Conservation (phyloP, 305 asterid species). For the Striga hermonthica region DNA sequence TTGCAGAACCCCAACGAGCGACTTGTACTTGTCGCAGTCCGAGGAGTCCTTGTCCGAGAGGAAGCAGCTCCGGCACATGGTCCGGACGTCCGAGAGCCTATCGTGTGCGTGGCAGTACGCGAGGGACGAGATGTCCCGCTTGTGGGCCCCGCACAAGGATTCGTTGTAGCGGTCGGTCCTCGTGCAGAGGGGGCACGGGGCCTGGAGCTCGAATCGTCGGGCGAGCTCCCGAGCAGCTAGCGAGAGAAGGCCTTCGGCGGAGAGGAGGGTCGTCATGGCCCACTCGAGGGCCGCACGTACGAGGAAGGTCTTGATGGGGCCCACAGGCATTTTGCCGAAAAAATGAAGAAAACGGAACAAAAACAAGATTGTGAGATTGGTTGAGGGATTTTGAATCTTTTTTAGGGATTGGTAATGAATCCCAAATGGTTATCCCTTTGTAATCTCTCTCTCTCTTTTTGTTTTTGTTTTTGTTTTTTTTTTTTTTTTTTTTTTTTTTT, state of each 20-base stretch:
- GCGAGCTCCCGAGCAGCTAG: constrained; percentile 62
- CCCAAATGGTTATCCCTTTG: constrained; percentile 57
- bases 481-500: constrained; percentile 11
- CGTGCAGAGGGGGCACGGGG: constrained; percentile 77
- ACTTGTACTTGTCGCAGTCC: constrained; percentile 53
- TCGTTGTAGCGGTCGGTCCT: constrained; percentile 83
- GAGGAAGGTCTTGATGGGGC: constrained; percentile 37
- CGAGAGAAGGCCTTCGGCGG: constrained; percentile 71
- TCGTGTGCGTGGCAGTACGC: constrained; percentile 73
- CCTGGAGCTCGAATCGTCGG: constrained; percentile 48
- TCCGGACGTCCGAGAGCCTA: constrained; percentile 60
- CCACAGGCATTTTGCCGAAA: constrained; percentile 30
- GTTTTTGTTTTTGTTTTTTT: constrained; percentile 22
- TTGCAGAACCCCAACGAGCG: constrained; percentile 64
- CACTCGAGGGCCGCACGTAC: constrained; percentile 70
- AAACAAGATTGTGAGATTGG: not conserved
- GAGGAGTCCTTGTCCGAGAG: constrained; percentile 61
- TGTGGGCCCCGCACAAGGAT: constrained; percentile 73
- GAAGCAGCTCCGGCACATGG: constrained; percentile 76
- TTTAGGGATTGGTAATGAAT: constrained; percentile 56
- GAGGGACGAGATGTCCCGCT: constrained; percentile 73
- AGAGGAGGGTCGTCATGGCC: constrained; percentile 66
- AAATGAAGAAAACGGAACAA: constrained; percentile 1
- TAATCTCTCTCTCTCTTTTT: constrained; percentile 29
- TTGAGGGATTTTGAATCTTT: constrained; percentile 20